Percentiles rank a stretch among this genome's conserved stretches.
phyloP scores from a whole-genome alignment of 2,329 filamentous ascomycete species.

The Ophiostoma angusticollis region DNA sequence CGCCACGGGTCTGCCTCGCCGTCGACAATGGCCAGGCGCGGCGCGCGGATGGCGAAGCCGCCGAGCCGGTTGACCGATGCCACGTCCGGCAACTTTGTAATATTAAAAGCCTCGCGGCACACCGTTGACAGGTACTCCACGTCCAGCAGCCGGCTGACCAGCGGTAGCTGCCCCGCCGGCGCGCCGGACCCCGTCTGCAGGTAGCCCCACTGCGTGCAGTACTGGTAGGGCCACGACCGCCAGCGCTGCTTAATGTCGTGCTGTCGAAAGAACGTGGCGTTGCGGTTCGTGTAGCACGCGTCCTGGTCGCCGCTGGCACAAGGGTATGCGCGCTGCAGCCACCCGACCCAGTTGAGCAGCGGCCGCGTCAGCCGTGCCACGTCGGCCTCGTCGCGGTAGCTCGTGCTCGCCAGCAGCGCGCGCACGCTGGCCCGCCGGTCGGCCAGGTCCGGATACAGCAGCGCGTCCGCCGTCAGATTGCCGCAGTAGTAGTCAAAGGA shows the following conservation, averaged over 20 bases:
- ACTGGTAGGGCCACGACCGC: slow-evolving; percentile 40
- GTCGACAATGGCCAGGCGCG: slow-evolving; percentile 64
- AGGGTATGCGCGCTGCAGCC: slow-evolving; percentile 21
- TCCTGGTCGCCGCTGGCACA: slow-evolving; percentile 21
- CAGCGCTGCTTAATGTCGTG: slow-evolving; percentile 27
- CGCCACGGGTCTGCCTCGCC: slow-evolving; percentile 74
- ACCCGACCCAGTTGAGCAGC: slow-evolving; percentile 42
- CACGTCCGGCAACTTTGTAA: slow-evolving; percentile 49
- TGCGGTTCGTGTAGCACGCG: slow-evolving; percentile 25
- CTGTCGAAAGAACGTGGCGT: slow-evolving; percentile 22
- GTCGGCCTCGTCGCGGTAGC: slow-evolving; percentile 26
- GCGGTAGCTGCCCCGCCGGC: slow-evolving; percentile 48
- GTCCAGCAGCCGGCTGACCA: slow-evolving; percentile 59
- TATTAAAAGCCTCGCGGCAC: slow-evolving; percentile 58
- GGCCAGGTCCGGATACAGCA: slow-evolving; percentile 30
- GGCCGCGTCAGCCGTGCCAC: slow-evolving; percentile 27
- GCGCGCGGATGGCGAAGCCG: slow-evolving; percentile 57
- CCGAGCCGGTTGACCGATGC: slow-evolving; percentile 64
- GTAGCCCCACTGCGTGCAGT: slow-evolving; percentile 60
- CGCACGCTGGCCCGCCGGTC: slow-evolving; percentile 23
- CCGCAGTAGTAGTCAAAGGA: slow-evolving; percentile 35
- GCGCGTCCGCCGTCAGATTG: slow-evolving; percentile 27
- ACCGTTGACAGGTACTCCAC: slow-evolving; percentile 47
- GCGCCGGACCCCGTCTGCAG: slow-evolving; percentile 61
- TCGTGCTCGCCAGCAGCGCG: slow-evolving; percentile 28